Base-by-base conservation (phyloP, 768 basidiomycete genomes). In the Naematelia encephala region DNA sequence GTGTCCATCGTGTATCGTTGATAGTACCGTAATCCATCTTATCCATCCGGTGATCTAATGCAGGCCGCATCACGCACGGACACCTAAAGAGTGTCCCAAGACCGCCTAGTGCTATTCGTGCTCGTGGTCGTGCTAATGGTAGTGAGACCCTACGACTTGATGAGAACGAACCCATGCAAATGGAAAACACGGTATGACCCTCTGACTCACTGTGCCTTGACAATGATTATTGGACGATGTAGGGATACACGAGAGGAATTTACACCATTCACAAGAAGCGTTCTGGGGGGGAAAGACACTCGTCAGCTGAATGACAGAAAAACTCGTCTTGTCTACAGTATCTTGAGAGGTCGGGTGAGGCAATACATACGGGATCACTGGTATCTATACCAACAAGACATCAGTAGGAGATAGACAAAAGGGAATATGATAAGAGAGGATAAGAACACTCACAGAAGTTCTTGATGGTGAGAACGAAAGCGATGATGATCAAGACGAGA, bases 161-260 rank as follows among this genome's bases (percentile, higher is more conserved):
- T 39, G 8, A 45, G 14, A n/a, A n/a, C n/a, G n/a, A n/a, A n/a
- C n/a, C 16, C 29, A 25, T 11, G n/a, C 42, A 46, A 1, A 12
- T 42, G 54, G 3, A 3, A 23, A 46, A 44, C 13, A 14, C 4
- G n/a, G n/a, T n/a, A n/a, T n/a, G n/a, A n/a, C n/a, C n/a, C n/a
- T n/a, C 3, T 4, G 13, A 61, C 68, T 63, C 50, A 75, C 78
- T 2, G 69, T 77, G n/a, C 79, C 79, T 27, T 61, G 58, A 59
- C 78, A 80, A 42, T 70, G 66, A 50, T 79, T 68, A 64, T 80
- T 80, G 5, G 68, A 53, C 2, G 57, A 54, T n/a, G 86, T 87
- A 0, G 92, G 93, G 74, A 93, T 85, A 67, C 93, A 96, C 1
- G 90, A 91, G 3, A 96, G 79, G 75, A 90, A 96, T 51, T 90